Conservation (phyloP, 139 green algal genomes). For the Yamagishiella unicocca region DNA sequence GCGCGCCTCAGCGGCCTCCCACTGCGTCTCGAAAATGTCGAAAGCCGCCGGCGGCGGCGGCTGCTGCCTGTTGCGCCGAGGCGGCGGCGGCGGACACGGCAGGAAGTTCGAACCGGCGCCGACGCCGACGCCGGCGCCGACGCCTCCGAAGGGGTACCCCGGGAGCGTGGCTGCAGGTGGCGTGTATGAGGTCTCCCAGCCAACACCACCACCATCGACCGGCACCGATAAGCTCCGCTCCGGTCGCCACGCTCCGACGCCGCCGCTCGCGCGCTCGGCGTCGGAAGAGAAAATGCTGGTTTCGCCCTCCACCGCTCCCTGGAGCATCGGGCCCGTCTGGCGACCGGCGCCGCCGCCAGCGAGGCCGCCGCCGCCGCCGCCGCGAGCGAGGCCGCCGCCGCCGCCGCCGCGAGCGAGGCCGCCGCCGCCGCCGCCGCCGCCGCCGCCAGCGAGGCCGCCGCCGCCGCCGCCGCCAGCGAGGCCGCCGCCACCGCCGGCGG, state of each 20-base stretch:
- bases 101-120: neutral
- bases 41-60: neutral
- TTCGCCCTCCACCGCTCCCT: too few species aligned
- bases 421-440: neutral
- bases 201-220: too few species aligned
- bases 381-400: neutral
- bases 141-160: neutral
- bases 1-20: neutral
- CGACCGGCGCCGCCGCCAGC: neutral
- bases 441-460: neutral
- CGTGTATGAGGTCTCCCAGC: too few species aligned
- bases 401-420: neutral
- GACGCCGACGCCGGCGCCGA: neutral
- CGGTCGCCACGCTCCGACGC: too few species aligned
- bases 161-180: too few species aligned
- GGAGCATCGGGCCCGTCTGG: too few species aligned
- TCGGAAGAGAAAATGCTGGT: neutral
- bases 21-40: conserved; percentile 5
- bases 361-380: neutral
- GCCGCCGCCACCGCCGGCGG: neutral
- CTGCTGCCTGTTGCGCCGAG: neutral
- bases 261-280: neutral
- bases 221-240: too few species aligned
- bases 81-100: neutral
- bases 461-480: neutral